phyloP scores from a whole-genome alignment of 768 basidiomycete species.

The Tulasnella calospora region DNA sequence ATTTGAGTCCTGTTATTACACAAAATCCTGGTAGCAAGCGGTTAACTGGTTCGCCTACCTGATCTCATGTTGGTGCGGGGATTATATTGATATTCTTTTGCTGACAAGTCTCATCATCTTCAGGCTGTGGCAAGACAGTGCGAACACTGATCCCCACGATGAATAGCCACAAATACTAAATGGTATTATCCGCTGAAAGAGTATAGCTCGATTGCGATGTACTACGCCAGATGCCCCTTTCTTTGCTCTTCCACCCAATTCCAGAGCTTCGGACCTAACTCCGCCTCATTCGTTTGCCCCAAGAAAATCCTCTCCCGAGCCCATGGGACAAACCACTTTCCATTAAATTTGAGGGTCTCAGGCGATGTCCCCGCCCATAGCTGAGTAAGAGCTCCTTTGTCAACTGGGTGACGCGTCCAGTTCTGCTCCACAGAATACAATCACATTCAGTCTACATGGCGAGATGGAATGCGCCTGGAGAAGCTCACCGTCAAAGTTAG shows the following conservation, averaged over 20 bases:
- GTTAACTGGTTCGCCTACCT: too few species aligned
- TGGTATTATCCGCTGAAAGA: too few species aligned
- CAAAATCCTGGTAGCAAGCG: too few species aligned
- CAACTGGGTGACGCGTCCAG: conserved; percentile 9
- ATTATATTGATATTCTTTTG: too few species aligned
- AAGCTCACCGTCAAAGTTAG: neutral
- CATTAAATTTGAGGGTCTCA: conserved; percentile 13
- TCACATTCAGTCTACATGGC: neutral
- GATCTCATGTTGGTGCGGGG: too few species aligned
- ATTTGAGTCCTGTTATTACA: too few species aligned
- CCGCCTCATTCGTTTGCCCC: conserved; percentile 1
- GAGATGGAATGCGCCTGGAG: neutral
- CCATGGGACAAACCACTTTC: conserved; percentile 22
- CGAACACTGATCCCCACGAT: too few species aligned
- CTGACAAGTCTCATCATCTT: too few species aligned
- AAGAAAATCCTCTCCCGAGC: conserved; percentile 17
- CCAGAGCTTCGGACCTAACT: conserved; percentile 20
- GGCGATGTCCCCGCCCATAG: conserved; percentile 25
- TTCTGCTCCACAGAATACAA: neutral
- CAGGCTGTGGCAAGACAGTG: too few species aligned
- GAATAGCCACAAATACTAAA: too few species aligned
- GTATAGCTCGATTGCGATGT: too few species aligned
- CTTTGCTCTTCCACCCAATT: conserved; percentile 24
- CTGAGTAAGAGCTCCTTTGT: conserved; percentile 14
- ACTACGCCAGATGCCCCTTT: conserved; percentile 9